phyloP scores from a whole-genome alignment of 192 early-diverging fungal genomes.

The Blastocladiella britannica region DNA sequence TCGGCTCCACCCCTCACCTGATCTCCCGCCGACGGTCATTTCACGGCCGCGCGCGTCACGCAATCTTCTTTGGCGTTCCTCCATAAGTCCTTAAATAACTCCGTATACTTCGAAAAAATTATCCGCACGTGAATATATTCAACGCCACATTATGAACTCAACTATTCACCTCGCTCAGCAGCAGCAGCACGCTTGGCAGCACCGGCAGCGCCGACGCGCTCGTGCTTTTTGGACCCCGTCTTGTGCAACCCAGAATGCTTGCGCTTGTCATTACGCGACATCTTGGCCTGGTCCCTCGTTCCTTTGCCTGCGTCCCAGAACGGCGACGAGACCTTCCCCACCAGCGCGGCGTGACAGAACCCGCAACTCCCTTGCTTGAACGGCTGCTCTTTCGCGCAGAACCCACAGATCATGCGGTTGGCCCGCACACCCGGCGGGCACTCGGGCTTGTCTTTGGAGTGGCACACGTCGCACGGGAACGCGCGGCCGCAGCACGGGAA shows the following conservation, averaged over 20 bases:
- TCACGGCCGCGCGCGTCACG: no score
- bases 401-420: constrained; percentile 62
- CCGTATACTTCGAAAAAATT: no score
- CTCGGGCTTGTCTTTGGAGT: constrained; percentile 42
- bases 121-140: no score
- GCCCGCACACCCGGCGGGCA: constrained; percentile 48
- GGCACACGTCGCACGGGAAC: constrained; percentile 67
- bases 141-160: no score
- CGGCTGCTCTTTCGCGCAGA: constrained; percentile 58
- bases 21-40: no score
- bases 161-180: no score
- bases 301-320: constrained; percentile 91
- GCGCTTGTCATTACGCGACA: constrained; percentile 53
- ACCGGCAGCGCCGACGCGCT: background rate
- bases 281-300: constrained; percentile 39
- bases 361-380: constrained; percentile 24
- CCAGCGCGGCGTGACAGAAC: constrained; percentile 42
- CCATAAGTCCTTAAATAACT: no score
- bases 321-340: constrained; percentile 9
- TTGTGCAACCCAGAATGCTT: constrained; percentile 33
- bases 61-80: no score
- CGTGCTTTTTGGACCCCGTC: constrained; percentile 13
- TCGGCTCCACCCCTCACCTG: no score
- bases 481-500: constrained; percentile 77
- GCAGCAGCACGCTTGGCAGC: no score